Percentiles rank a stretch among this genome's conserved stretches.
phyloP scores from a whole-genome alignment of 345 rosid genomes.

The Melaleuca alternifolia region DNA sequence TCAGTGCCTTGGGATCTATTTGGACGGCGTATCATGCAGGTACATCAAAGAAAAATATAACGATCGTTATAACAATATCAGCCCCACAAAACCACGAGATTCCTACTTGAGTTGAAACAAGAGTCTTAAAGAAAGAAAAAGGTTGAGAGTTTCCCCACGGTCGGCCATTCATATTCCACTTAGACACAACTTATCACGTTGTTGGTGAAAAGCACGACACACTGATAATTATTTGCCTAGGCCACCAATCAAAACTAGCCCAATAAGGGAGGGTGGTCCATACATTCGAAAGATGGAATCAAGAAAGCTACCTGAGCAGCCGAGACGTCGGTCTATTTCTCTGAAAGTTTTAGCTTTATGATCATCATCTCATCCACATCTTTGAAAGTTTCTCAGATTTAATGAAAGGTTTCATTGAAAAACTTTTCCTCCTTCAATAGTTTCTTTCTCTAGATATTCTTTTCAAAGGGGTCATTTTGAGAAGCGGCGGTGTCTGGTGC shows the following conservation, averaged over 20 bases:
- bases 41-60: neutral
- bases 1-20: neutral
- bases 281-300: conserved; percentile 7
- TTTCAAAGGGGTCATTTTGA: neutral
- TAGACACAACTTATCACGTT: conserved; percentile 39
- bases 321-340: neutral
- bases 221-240: conserved; percentile 23
- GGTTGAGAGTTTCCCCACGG: conserved; percentile 16
- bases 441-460: neutral
- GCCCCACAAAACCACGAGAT: conserved; percentile 1
- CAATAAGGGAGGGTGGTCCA: conserved; percentile 22
- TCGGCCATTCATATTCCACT: conserved; percentile 37
- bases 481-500: neutral
- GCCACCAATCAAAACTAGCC: conserved; percentile 32
- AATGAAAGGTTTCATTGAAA: neutral
- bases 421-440: neutral
- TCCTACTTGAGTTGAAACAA: conserved; percentile 12
- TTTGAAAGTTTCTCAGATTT: neutral
- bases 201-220: conserved; percentile 45
- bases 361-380: neutral
- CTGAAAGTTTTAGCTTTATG: neutral
- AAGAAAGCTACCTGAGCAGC: neutral
- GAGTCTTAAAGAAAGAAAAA: conserved; percentile 3
- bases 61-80: neutral
- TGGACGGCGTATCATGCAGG: neutral